Conservation (phyloP, 192 early-diverging fungal species). For the Umbelopsis isabellina region DNA sequence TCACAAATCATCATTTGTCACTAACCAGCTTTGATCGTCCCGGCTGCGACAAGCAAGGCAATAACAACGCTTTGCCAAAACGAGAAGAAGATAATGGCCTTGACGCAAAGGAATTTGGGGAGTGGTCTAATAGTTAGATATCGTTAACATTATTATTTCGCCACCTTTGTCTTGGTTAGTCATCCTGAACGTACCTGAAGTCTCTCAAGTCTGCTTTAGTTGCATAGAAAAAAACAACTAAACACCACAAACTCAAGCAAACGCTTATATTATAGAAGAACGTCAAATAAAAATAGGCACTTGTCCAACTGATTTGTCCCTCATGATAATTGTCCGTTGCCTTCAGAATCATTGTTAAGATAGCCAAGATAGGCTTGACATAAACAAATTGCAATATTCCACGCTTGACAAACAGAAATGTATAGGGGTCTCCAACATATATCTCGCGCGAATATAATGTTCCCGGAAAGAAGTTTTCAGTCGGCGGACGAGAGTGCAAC, state of each 20-base stretch:
- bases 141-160: background rate
- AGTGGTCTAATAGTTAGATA: conserved; percentile 63
- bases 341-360: conserved; percentile 81
- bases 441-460: conserved; percentile 71
- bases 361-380: conserved; percentile 81
- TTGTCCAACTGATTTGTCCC: conserved; percentile 69
- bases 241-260: conserved; percentile 82
- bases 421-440: conserved; percentile 86
- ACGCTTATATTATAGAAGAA: conserved; percentile 89
- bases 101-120: conserved; percentile 94
- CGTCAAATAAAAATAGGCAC: conserved; percentile 81
- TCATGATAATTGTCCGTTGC: conserved; percentile 76
- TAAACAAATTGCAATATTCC: conserved; percentile 95
- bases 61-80: conserved; percentile 92
- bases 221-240: conserved; percentile 88
- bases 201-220: conserved; percentile 70
- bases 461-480: conserved; percentile 83
- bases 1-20: no score
- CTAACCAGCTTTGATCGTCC: conserved; percentile 74
- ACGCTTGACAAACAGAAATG: conserved; percentile 84
- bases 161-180: conserved; percentile 10
- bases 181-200: conserved; percentile 53
- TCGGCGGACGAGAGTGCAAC: conserved; percentile 76
- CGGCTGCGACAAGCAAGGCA: conserved; percentile 76
- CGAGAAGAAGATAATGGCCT: conserved; percentile 92